Percentiles rank a stretch among this genome's conserved stretches.
phyloP scores from a whole-genome alignment of 169 alveolate genomes.

The Eimeria falciformis region DNA sequence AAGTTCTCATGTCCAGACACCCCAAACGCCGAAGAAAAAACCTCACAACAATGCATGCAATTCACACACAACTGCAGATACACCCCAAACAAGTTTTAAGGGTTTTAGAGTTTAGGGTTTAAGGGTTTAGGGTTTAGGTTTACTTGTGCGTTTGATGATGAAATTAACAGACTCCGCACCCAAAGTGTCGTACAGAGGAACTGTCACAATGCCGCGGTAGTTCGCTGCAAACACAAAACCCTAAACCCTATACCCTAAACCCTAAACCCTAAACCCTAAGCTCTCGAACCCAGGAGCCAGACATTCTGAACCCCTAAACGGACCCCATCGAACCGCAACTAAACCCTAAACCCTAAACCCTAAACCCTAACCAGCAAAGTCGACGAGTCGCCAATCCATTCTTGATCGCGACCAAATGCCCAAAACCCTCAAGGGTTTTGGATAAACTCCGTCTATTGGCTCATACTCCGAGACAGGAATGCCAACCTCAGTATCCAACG shows the following conservation, averaged over 20 bases:
- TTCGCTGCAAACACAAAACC: slow-evolving; percentile 50
- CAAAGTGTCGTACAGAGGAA: slow-evolving; percentile 80
- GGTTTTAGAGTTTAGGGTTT: background rate
- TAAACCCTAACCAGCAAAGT: slow-evolving; percentile 46
- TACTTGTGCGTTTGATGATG: slow-evolving; percentile 70
- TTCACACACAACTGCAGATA: background rate
- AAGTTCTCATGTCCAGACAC: background rate
- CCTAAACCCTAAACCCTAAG: background rate
- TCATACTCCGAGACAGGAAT: slow-evolving; percentile 18
- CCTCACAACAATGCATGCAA: too few species aligned
- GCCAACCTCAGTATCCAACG: slow-evolving; percentile 10
- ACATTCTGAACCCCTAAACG: background rate
- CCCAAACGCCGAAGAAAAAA: background rate
- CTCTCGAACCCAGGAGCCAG: background rate
- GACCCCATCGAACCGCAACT: background rate
- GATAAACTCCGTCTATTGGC: background rate
- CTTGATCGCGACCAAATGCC: slow-evolving; percentile 29
- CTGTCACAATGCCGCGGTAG: slow-evolving; percentile 65
- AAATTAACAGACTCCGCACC: slow-evolving; percentile 73
- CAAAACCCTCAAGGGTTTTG: slow-evolving; percentile 34
- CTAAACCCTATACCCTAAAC: slow-evolving; percentile 14
- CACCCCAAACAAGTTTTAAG: background rate
- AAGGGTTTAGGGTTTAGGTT: slow-evolving; percentile 69
- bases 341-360: slow-evolving; percentile 41
- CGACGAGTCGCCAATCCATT: slow-evolving; percentile 42